Base-by-base conservation (phyloP, 345 rosid genomes). In the Euphorbia peplus region DNA sequence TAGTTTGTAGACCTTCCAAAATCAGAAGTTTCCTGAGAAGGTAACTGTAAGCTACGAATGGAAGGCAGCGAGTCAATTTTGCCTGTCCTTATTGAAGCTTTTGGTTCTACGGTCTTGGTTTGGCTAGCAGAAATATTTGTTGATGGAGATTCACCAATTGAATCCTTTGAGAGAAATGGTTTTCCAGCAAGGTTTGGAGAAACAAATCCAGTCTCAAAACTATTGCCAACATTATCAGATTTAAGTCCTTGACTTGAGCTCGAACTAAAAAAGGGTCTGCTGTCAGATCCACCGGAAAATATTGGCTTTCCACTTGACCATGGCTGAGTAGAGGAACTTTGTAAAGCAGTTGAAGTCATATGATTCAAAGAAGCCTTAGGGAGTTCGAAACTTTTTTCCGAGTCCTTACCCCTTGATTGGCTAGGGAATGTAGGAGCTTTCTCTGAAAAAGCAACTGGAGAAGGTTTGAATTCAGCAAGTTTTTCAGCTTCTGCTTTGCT, bases 51-150 rank as follows among this genome's bases (percentile, higher is more conserved):
- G 68, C 78, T 68, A 59, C 39, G 78, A 57, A 84, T 77, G 61
- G 85, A 75, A 76, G 93, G 95, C 68, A 89, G 44, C 60, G 92
- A 77, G 41, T 89, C 98, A 42, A 88, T 85, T 70, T 60, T 83
- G 60, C 72, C 87, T 2, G 76, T 65, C 58, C 64, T 84, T 24
- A 66, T 64, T 55, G 68, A 72, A 82, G 75, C 60, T 60, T 74
- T 81, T 64, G 50, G 76, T 68, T 73, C 71, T 35, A 59, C 68
- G 30, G 39, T 60, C 61, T 76, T 81, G 51, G 63, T 60, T 62
- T 77, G 66, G 60, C 48, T 74, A 81, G 61, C 71, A 65, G 87
- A 73, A 69, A 64, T 58, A 46, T 62, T 66, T 67, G 68, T 68
- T 32, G 81, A 71, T 41, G 76, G 64, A 61, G 82, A 64, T 66